Percentiles rank a stretch among this genome's conserved stretches.
These are phyloP conservation scores for Plicaturopsis crispa DNA, from an alignment of 768 basidiomycete genomes.

Conservation along the genomic window DNA sequence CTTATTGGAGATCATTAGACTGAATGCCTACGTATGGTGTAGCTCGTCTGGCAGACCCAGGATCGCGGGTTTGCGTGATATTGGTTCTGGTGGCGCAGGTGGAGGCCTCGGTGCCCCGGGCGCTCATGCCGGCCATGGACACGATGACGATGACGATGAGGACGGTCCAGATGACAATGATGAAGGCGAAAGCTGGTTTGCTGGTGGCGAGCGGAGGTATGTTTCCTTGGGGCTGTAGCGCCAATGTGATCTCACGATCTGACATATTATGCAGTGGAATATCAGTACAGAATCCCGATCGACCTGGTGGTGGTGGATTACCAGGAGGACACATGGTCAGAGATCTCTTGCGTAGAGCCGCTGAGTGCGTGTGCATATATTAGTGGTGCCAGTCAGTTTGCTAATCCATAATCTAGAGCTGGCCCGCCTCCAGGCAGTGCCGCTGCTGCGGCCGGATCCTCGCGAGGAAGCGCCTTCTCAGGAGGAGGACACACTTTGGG, in stretches of 20 bases:
- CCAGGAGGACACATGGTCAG: constrained; percentile 58
- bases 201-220: constrained; percentile 92
- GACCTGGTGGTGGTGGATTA: constrained; percentile 18
- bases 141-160: constrained; percentile 32
- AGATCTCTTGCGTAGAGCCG: constrained; percentile 74
- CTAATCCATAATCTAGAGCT: constrained; percentile 20
- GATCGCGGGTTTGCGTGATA: constrained; percentile 28
- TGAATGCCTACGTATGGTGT: neutral
- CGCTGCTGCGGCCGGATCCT: constrained; percentile 7
- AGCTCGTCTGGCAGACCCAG: constrained; percentile 18
- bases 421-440: constrained; percentile 22
- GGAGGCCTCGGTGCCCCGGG: constrained; percentile 11
- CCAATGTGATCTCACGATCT: neutral
- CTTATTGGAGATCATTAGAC: neutral
- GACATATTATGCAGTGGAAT: constrained; percentile 54
- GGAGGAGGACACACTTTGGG: constrained; percentile 84
- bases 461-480: constrained; percentile 34
- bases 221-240: neutral
- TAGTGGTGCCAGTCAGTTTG: too few relatives aligned
- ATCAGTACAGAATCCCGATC: constrained; percentile 79
- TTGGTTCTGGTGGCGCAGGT: constrained; percentile 14
- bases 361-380: constrained; percentile 69
- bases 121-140: constrained; percentile 6
- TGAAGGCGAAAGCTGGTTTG: constrained; percentile 69
- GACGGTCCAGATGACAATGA: constrained; percentile 46